phyloP scores from a whole-genome alignment of 2,329 filamentous ascomycete species.

The Remersonia thermophila region DNA sequence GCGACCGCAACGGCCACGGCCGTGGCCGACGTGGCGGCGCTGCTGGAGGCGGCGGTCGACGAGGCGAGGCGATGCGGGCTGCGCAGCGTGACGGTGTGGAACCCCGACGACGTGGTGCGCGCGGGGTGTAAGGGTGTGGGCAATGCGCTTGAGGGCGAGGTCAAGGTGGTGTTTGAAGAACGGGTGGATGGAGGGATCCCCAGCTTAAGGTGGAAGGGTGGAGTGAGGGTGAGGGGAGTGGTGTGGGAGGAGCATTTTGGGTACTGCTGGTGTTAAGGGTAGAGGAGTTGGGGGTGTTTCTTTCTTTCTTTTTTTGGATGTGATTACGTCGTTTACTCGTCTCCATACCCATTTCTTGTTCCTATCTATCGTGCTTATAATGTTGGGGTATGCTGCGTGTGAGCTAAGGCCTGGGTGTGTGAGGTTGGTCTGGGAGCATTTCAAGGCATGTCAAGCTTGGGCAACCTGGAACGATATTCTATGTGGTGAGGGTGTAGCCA shows the following conservation, averaged over 20 bases:
- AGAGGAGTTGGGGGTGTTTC: too few species aligned
- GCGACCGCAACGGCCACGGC: too few species aligned
- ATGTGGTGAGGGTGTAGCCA: too few species aligned
- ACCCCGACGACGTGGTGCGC: slow-evolving; percentile 22
- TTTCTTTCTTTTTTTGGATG: too few species aligned
- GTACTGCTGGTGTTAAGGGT: slow-evolving; percentile 18
- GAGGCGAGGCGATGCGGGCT: slow-evolving; percentile 23
- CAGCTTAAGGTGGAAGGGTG: slow-evolving; percentile 25
- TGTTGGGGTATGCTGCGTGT: too few species aligned
- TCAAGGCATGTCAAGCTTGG: too few species aligned
- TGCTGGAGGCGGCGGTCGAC: slow-evolving; percentile 23
- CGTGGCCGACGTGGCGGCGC: slow-evolving; percentile 14
- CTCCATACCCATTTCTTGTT: too few species aligned
- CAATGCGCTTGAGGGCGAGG: slow-evolving; percentile 26
- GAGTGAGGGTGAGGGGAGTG: slow-evolving; percentile 15
- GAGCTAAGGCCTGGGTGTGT: too few species aligned
- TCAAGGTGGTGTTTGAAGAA: slow-evolving; percentile 21
- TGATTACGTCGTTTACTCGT: too few species aligned
- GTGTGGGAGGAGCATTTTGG: slow-evolving; percentile 23
- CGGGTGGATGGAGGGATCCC: slow-evolving; percentile 22
- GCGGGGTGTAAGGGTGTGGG: slow-evolving; percentile 20
- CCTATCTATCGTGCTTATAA: too few species aligned
- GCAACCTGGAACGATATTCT: too few species aligned
- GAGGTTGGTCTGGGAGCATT: too few species aligned
- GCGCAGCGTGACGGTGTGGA: slow-evolving; percentile 25